Evolutionary conservation across 2,329 filamentous ascomycete species (phyloP).

Genomic region (Gnomoniopsis smithogilvyi): DNA sequence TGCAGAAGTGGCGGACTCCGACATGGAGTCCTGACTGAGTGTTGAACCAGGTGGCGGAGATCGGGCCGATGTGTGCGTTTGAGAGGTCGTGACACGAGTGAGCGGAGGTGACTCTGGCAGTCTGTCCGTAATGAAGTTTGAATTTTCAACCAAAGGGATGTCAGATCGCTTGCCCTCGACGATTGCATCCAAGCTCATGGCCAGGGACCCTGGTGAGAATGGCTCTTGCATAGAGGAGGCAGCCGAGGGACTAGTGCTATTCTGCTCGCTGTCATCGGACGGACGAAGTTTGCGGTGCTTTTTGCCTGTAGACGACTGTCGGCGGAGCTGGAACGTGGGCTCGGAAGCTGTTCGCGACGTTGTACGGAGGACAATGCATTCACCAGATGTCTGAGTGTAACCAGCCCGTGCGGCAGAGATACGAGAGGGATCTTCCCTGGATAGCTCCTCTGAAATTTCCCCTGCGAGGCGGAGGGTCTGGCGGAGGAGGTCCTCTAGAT

Average conservation of each 20-base stretch:
- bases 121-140: not conserved
- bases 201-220: slow-evolving; percentile 8
- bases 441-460: slow-evolving; percentile 1
- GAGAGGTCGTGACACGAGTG: not conserved
- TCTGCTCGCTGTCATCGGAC: not conserved
- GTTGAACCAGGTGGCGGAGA: not conserved
- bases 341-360: not conserved
- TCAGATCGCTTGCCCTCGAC: slow-evolving; percentile 1
- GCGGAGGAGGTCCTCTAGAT: slow-evolving; percentile 7
- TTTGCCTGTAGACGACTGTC: not conserved
- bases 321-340: not conserved
- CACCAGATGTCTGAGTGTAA: not conserved
- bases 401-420: not conserved
- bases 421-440: not conserved
- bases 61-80: not conserved
- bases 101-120: not conserved
- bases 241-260: not conserved
- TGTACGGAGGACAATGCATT: slow-evolving; percentile 6
- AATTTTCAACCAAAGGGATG: slow-evolving; percentile 3
- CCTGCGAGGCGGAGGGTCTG: slow-evolving; percentile 9
- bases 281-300: not conserved
- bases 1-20: not conserved
- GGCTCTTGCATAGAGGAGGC: slow-evolving; percentile 11
- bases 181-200: slow-evolving; percentile 13
- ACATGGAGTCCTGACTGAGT: not conserved